These are phyloP conservation scores for Taphrina wiesneri DNA, from an alignment of 1,139 yeast genomes.

Conservation along the genomic window DNA sequence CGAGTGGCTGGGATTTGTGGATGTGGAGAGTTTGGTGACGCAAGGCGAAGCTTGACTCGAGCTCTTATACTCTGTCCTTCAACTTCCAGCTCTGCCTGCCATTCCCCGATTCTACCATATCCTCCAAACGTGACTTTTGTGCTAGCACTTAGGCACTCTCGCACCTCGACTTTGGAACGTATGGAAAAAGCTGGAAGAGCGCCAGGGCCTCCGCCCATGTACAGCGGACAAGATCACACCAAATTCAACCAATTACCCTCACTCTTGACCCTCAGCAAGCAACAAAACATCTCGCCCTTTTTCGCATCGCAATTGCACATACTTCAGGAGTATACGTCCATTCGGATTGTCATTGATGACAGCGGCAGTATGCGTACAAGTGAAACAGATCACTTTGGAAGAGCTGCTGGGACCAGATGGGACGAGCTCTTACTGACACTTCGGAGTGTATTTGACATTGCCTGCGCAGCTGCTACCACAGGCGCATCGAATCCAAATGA, in stretches of 20 bases:
- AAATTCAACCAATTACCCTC: conserved; percentile 27
- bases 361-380: conserved; percentile 32
- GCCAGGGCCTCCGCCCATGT: conserved; percentile 18
- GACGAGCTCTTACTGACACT: conserved; percentile 22
- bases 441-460: conserved; percentile 29
- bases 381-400: conserved; percentile 19
- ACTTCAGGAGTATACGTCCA: conserved; percentile 19
- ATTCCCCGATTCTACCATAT: no score
- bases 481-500: conserved; percentile 15
- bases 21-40: neutral
- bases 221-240: conserved; percentile 24
- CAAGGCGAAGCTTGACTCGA: neutral
- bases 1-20: neutral
- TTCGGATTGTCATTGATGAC: conserved; percentile 30
- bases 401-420: conserved; percentile 26
- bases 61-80: no score
- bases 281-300: conserved; percentile 27
- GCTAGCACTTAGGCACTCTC: no score
- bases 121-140: no score
- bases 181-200: conserved; percentile 1
- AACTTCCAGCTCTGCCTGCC: neutral
- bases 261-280: conserved; percentile 14
- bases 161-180: neutral
- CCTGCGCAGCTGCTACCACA: conserved; percentile 23
- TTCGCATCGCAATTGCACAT: conserved; percentile 30